Base-by-base conservation (phyloP, 495 filamentous ascomycete genomes). In the Glutinoglossum americanum region DNA sequence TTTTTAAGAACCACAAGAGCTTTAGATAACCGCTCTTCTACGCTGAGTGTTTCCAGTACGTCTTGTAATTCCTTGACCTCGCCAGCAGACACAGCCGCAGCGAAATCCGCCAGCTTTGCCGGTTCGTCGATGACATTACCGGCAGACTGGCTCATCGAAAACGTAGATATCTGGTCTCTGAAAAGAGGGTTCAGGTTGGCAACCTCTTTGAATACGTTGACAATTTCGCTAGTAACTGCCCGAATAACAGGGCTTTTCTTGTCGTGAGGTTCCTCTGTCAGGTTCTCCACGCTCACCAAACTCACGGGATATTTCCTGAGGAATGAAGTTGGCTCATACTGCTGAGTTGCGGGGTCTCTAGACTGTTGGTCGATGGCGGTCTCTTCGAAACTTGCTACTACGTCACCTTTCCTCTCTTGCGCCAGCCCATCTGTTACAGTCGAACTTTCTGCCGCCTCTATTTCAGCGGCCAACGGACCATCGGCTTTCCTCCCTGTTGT, bases 311-410 rank as follows among this genome's bases (percentile, higher is more conserved):
- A 89, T 67, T 94, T 90, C 47, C 79, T 80, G 27, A 99, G 70
- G 74, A 97, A 99, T 3, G 88, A 81, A 0, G 86, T 95, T 21
- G 89, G 85, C 60, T 93, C 90, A 66, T 92, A 92, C 53, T 73
- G 70, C 62, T 71, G 73, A 65, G 41, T 68, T 62, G 54, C 64
- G 51, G 62, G 59, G 55, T 75, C 69, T 41, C 72, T 68, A 26
- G 65, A 62, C 28, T 59, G 55, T 15, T 62, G 53, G 25, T 73
- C 70, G 1, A 79, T 73, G 6, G 73, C 70, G 53, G 70, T 76
- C 72, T 99, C 93, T 67, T 99, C 93, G 62, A 99, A 99, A 69
- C 89, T 95, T 15, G 93, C 92, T 10, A 96, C 90, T 6, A 97
- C 87, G 67, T 95, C 93, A 5, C 92, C 92, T 63, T 84, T 83